Conservation (phyloP, 768 basidiomycete species). For the Lyophyllum semitale region DNA sequence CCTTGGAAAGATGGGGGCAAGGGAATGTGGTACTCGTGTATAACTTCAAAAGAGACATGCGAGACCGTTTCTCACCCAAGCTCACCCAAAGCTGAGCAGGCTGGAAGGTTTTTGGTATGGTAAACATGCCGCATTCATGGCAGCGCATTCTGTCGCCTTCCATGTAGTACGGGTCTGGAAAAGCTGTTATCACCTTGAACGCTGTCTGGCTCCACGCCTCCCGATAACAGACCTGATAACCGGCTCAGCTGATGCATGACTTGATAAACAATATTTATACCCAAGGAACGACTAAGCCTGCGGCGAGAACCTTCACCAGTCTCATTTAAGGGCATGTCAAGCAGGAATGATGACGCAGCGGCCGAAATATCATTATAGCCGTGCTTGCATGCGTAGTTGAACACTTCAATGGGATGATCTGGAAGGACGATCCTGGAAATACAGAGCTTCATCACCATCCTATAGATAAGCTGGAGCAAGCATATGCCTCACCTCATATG, state of each 20-base stretch:
- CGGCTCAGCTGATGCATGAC: background rate
- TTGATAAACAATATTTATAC: background rate
- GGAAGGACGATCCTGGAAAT: conserved; percentile 1
- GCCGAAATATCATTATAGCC: conserved; percentile 5
- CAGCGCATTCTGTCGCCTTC: background rate
- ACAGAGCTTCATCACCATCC: background rate
- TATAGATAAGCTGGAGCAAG: background rate
- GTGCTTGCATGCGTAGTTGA: conserved; percentile 14
- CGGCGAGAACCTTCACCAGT: background rate
- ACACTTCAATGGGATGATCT: conserved; percentile 11
- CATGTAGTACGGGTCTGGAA: background rate
- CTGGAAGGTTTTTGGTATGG: background rate
- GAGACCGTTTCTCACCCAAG: background rate
- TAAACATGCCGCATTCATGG: background rate
- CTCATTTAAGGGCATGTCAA: conserved; percentile 1
- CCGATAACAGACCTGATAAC: background rate
- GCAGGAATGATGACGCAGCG: background rate
- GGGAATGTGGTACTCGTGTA: no score
- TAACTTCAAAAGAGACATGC: background rate
- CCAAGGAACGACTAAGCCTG: background rate
- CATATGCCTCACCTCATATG: conserved; percentile 25
- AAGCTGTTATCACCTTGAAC: background rate
- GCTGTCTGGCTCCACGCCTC: background rate
- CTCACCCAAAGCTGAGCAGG: background rate
- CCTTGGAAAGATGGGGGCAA: no score